These are phyloP conservation scores for Histomonas meleagridis DNA, from an alignment of 208 protist genomes.

Conservation along the genomic window DNA sequence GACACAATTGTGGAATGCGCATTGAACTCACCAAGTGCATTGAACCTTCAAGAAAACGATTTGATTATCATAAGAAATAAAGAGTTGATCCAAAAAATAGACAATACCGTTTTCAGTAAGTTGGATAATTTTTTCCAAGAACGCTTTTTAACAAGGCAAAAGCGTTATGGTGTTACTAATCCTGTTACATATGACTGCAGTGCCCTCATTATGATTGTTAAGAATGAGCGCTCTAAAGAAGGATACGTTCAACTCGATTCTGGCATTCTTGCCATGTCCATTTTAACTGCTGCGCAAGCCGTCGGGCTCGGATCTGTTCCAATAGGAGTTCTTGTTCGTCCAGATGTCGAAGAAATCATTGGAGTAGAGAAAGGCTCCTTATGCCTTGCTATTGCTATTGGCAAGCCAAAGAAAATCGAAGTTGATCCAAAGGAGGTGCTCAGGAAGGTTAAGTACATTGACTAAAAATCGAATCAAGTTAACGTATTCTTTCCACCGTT, in stretches of 20 bases:
- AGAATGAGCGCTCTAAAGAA: background rate
- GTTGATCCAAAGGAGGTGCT: background rate
- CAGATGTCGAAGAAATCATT: background rate
- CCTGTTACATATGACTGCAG: background rate
- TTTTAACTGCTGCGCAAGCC: background rate
- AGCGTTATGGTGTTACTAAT: background rate
- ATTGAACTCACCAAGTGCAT: background rate
- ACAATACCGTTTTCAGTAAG: background rate
- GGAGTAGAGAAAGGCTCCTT: background rate
- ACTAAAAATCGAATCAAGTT: background rate
- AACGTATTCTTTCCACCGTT: no score
- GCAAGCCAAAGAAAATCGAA: background rate
- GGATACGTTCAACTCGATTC: background rate
- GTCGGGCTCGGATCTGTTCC: background rate
- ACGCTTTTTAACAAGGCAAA: background rate
- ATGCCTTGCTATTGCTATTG: background rate
- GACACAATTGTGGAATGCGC: background rate
- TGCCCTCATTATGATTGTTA: background rate
- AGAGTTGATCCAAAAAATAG: background rate
- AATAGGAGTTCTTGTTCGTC: background rate
- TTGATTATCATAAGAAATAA: background rate
- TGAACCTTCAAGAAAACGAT: background rate
- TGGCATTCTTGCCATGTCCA: conserved; percentile 13
- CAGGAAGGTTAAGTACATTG: background rate
- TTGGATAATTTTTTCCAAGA: background rate